Evolutionary conservation across 2,329 filamentous ascomycete species (phyloP).

Genomic region (Septoria linicola): DNA sequence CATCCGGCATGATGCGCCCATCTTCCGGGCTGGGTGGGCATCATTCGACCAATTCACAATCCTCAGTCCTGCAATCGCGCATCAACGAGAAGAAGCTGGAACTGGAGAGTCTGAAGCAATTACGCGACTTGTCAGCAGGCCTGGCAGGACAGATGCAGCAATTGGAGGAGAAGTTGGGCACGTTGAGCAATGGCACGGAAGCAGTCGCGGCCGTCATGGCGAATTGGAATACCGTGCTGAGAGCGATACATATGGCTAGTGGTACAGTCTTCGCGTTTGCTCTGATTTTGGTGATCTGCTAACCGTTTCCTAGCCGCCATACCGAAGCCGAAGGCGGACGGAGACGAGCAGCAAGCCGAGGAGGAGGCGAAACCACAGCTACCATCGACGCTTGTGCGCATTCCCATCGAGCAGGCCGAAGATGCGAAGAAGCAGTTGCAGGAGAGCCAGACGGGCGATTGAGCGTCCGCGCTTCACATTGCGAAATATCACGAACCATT

Average conservation of each 20-base stretch:
- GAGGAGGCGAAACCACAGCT: slow-evolving; percentile 53
- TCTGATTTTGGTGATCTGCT: slow-evolving; percentile 35
- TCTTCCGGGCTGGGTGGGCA: slow-evolving; percentile 38
- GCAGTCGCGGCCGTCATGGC: slow-evolving; percentile 80
- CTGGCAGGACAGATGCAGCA: slow-evolving; percentile 80
- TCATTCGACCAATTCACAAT: slow-evolving; percentile 48
- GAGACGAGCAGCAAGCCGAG: slow-evolving; percentile 37
- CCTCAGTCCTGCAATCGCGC: slow-evolving; percentile 68
- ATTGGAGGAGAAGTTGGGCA: slow-evolving; percentile 73
- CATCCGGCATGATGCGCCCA: slow-evolving; percentile 49
- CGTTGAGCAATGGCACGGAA: slow-evolving; percentile 78
- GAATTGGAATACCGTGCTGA: slow-evolving; percentile 85
- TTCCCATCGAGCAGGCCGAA: slow-evolving; percentile 69
- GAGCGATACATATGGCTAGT: slow-evolving; percentile 83
- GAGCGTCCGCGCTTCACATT: background rate
- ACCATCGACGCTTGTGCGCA: slow-evolving; percentile 79
- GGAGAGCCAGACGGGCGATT: slow-evolving; percentile 21
- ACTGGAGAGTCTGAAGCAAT: slow-evolving; percentile 72
- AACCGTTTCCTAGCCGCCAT: slow-evolving; percentile 57
- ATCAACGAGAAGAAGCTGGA: slow-evolving; percentile 86
- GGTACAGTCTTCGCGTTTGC: slow-evolving; percentile 65
- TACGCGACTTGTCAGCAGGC: slow-evolving; percentile 75
- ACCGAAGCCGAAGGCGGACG: slow-evolving; percentile 56
- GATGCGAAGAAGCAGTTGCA: slow-evolving; percentile 33
- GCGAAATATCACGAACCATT: background rate